Base-by-base conservation (phyloP, 2,329 filamentous ascomycete genomes). In the Orbilia blumenaviensis region DNA sequence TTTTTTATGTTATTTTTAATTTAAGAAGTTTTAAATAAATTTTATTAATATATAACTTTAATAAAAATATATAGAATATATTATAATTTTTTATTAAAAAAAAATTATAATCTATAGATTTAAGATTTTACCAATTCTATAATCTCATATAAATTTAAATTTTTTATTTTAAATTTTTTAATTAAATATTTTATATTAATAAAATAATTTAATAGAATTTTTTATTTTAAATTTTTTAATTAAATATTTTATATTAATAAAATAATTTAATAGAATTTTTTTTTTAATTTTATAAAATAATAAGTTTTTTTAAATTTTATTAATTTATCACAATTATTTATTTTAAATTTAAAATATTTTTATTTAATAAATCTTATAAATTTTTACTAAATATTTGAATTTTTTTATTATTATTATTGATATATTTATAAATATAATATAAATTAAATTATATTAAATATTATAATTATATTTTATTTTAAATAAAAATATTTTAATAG, bases 301-400 rank as follows among this genome's bases (percentile, higher is more conserved):
- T 54, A 54, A 25, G 29, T 25, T 56, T 34, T 32, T 5, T 32
- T n/a, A 34, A 8, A 56, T 56, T 56, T 56, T 34, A 56, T 56
- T 29, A n/a, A 29, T 10, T 32, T 16, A 32, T 29, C 34, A 25
- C 16, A 54, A 56, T n/a, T 32, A 5, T 16, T 21, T 10, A 32
- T 34, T 12, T 32, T 56, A 32, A 16, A n/a, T n/a, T n/a, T n/a
- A 12, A 21, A 56, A 56, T 34, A 50, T 50, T 21, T 50, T 21
- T n/a, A n/a, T n/a, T n/a, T 38, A 38, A 38, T 10, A 38, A 14
- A 38, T 38, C 14, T 38, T 38, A 6, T 10, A 12, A 10, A 38
- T 3, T 38, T 12, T 38, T 10, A n/a, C 10, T 38, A n/a, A n/a
- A n/a, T n/a, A n/a, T n/a, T n/a, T n/a, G n/a, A n/a, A n/a, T n/a